These are phyloP conservation scores for Cladosporium sp. DNA, from an alignment of 2,329 filamentous ascomycete species.

Conservation along the genomic window DNA sequence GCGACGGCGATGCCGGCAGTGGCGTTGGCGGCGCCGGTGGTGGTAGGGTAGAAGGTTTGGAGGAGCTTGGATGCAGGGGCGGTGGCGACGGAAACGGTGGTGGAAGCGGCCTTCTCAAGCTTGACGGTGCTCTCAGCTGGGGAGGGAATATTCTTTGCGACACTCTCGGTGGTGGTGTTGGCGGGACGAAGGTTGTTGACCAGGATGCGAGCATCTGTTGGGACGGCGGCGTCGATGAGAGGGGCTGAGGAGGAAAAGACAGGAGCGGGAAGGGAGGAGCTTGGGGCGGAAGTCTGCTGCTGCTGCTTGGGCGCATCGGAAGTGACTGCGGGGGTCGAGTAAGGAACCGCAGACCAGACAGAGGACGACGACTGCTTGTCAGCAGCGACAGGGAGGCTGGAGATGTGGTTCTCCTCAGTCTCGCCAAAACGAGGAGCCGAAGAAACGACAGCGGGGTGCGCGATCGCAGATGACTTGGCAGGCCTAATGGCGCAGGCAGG, in stretches of 20 bases:
- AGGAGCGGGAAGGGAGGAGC: background rate
- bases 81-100: background rate
- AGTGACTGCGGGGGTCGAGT: background rate
- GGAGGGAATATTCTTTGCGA: background rate
- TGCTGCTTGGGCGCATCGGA: background rate
- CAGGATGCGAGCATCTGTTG: background rate
- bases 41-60: slow-evolving; percentile 9
- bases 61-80: background rate
- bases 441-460: background rate
- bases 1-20: slow-evolving; percentile 2
- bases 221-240: background rate
- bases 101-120: background rate
- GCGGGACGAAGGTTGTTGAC: slow-evolving; percentile 1
- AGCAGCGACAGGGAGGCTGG: background rate
- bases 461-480: slow-evolving; percentile 1
- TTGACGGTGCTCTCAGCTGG: background rate
- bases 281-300: background rate
- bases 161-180: slow-evolving; percentile 7
- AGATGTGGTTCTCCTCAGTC: slow-evolving; percentile 4
- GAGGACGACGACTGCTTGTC: slow-evolving; percentile 4
- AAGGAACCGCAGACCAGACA: slow-evolving; percentile 5
- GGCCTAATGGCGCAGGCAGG: background rate
- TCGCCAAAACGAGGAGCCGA: background rate
- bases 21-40: slow-evolving; percentile 3
- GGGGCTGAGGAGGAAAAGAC: background rate